These are phyloP conservation scores for Coelastrella sp. DNA, from an alignment of 139 green algal genomes.

Conservation along the genomic window DNA sequence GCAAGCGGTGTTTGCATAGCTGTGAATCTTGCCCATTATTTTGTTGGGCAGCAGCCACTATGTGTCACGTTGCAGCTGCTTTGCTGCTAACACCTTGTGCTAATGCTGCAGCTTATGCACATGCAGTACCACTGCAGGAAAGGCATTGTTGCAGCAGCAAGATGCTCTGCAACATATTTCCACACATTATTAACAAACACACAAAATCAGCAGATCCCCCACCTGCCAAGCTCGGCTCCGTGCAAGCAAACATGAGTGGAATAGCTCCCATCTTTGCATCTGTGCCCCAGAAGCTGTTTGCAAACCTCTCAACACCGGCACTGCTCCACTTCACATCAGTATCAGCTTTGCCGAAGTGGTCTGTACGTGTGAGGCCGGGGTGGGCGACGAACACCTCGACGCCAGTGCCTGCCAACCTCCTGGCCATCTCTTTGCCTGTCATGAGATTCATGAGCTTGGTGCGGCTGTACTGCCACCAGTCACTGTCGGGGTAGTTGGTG, in stretches of 20 bases:
- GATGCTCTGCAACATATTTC: too few species aligned
- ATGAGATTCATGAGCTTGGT: slow-evolving; percentile 64
- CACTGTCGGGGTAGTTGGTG: slow-evolving; percentile 42
- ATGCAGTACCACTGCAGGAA: too few species aligned
- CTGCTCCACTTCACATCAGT: slow-evolving; percentile 55
- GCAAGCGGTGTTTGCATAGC: too few species aligned
- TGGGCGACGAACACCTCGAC: slow-evolving; percentile 44
- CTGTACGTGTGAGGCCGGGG: slow-evolving; percentile 43
- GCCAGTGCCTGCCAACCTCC: slow-evolving; percentile 36
- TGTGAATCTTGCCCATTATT: too few species aligned
- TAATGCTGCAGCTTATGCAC: too few species aligned
- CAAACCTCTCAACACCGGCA: slow-evolving; percentile 52
- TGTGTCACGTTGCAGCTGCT: too few species aligned
- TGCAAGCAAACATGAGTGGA: slow-evolving; percentile 53
- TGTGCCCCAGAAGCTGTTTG: slow-evolving; percentile 56
- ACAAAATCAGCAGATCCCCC: not conserved
- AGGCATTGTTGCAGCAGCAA: too few species aligned
- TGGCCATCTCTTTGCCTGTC: slow-evolving; percentile 43
- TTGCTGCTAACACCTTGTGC: too few species aligned
- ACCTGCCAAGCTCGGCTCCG: slow-evolving; percentile 18
- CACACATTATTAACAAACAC: too few species aligned
- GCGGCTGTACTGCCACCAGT: slow-evolving; percentile 59
- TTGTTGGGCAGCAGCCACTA: too few species aligned
- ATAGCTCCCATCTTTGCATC: slow-evolving; percentile 43
- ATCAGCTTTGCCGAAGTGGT: slow-evolving; percentile 61